Evolutionary conservation across 495 filamentous ascomycete genomes (phyloP), one percentile per base, ranked within the genome.

Genomic region (Pseudotulostoma volvatum): DNA sequence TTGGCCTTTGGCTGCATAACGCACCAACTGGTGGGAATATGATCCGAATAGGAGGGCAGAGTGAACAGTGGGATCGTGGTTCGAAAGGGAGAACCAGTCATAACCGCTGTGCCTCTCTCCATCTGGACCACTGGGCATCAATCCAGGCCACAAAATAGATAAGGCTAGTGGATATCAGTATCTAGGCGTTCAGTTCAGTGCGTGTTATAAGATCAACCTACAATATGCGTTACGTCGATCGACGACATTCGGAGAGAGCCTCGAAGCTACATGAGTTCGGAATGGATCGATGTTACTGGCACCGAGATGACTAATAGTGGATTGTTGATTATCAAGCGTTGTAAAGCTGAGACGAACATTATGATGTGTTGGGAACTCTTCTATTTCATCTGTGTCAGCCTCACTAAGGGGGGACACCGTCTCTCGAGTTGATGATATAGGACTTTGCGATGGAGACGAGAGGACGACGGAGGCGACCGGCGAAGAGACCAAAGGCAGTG

Each of bases 1-100:
- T 2, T 34, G 51, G 8, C 44, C 33, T 18, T 60, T 63, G 17
- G 55, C 19, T 44, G 49, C 59, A n/a, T n/a, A n/a, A 31, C 57
- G 57, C 1, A 61, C 56, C 13, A 54, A 52, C 33, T 56, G 54
- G 31, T 64, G 61, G 15, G 57, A 63, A 5, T 61, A 43, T 0
- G 59, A 48, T 9, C 55, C 59, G 39, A 54, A 63, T 23, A 61
- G 41, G 38, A 64, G 58, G 0, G 61, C 54, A 9, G 49, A 60
- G 15, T 57, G 57, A 16, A 64, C 45, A 3, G 56, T 53, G 2
- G 54, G 52, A 30, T 64, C 54, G 2, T 45, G 40, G 17, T 56
- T 34, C 0, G 57, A 51, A 9, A 60, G 40, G 2, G 53, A 46
- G 30, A 63, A 60, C 57, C 56, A 64, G 15, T 45, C 34, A 42